Base-by-base conservation (phyloP, 148 eudicot genomes). In the Camellia lanceoleosa region DNA sequence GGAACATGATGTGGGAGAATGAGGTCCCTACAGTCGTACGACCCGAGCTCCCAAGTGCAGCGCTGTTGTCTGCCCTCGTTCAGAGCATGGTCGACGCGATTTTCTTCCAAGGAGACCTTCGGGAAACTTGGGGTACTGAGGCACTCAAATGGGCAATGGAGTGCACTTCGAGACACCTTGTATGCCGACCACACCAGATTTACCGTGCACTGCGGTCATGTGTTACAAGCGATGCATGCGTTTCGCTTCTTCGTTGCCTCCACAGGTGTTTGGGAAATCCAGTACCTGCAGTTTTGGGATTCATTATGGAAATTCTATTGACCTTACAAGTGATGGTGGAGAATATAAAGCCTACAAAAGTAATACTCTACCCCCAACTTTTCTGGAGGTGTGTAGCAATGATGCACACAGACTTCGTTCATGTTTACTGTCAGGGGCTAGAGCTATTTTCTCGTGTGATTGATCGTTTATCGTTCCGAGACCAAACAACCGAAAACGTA, bases 1-100 rank as follows among this genome's bases (percentile, higher is more conserved):
- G 99, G 79, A 91, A 92, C 86, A 96, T 96, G 98, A 96, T 96
- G 99, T 96, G 99, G 99, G 99, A 96, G 85, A 96, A 91, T 78
- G 99, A 96, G 86, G 99, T 94, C 74, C 95, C 99, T 54, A 89
- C 94, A 1, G 91, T 94, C 18, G 81, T 90, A 47, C 94, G 87
- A 79, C 91, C 97, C 7, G 95, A 92, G 74, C 97, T 96, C 49
- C 99, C 98, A 16, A 96, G 99, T 84, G 95, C 99, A 12, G 95
- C 99, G 42, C 97, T 96, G 68, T 86, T 96, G 82, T 92, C 99
- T 30, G 99, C 99, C 61, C 89, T 96, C 55, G 99, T 96, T 62
- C 99, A 96, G 82, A 96, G 99, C 84, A 96, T 96, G 99, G 99
- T 96, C 58, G 99, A 96, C 74, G 99, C 99, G 9, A 96, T 96